A percentile compares a stretch with the other conserved stretches of the same genome.
Conservation (phyloP, 1,284 basidiomycete genomes). For the Golubevia sp. region DNA sequence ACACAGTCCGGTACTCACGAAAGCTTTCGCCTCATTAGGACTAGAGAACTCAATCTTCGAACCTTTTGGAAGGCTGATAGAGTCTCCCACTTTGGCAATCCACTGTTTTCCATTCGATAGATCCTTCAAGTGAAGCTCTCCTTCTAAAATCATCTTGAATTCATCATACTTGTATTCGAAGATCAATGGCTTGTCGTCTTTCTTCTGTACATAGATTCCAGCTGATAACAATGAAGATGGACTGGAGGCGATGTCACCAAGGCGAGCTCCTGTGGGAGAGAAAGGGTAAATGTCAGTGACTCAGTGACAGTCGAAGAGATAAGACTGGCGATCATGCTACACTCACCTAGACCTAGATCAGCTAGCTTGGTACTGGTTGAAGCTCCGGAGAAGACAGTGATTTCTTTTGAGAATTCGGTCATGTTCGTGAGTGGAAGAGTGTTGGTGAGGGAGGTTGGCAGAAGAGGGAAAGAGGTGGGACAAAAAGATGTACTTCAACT, state of each 20-base stretch:
- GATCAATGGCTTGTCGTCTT: constrained; percentile 10
- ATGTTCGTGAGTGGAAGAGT: constrained; percentile 2
- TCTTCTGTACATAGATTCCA: constrained; percentile 13
- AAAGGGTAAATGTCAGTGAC: too few relatives aligned
- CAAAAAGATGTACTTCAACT: too few relatives aligned
- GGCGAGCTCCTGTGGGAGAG: neutral
- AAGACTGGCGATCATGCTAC: too few relatives aligned
- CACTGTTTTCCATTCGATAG: constrained; percentile 6
- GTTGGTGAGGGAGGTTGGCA: too few relatives aligned
- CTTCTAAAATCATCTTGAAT: constrained; percentile 17
- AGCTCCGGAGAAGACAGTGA: constrained; percentile 4
- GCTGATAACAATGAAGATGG: constrained; percentile 5
- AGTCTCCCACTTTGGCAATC: constrained; percentile 14
- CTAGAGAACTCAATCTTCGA: constrained; percentile 14
- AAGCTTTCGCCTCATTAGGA: constrained; percentile 7
- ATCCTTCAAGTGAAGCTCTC: constrained; percentile 19
- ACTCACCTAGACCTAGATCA: constrained; percentile 12
- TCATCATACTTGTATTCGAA: constrained; percentile 18
- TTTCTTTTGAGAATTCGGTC: neutral
- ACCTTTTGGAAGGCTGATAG: constrained; percentile 18
- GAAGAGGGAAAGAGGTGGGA: too few relatives aligned
- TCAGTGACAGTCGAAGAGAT: too few relatives aligned
- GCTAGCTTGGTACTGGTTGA: constrained; percentile 8
- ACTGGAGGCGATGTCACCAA: constrained; percentile 14
- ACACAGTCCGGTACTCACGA: constrained; percentile 3